A percentile compares a stretch with the other conserved stretches of the same genome.
These are phyloP conservation scores for Cyclotella distinguenda DNA, from an alignment of 108 stramenopile genomes.

Conservation along the genomic window DNA sequence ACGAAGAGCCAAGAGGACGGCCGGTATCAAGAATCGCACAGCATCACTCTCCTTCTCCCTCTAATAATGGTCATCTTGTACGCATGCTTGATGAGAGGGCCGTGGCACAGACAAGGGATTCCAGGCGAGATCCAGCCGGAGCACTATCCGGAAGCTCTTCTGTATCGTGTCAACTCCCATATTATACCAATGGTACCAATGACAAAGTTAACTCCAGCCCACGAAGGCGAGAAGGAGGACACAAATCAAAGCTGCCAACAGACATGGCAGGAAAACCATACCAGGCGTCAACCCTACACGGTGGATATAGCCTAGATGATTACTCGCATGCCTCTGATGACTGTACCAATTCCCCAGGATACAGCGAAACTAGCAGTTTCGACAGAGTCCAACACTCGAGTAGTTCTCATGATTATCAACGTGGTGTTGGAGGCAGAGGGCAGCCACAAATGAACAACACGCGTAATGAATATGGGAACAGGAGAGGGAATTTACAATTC, in stretches of 20 bases:
- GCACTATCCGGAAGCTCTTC: slow-evolving; percentile 17
- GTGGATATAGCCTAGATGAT: slow-evolving; percentile 38
- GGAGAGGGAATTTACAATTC: slow-evolving; percentile 25
- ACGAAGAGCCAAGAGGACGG: slow-evolving; percentile 3
- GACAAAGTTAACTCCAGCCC: slow-evolving; percentile 7
- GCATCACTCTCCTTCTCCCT: slow-evolving; percentile 1
- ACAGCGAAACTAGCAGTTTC: slow-evolving; percentile 30
- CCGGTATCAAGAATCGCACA: slow-evolving; percentile 1
- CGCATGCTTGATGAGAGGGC: slow-evolving; percentile 47
- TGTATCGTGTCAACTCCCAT: slow-evolving; percentile 19
- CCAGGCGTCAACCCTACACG: slow-evolving; percentile 17
- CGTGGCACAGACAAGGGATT: slow-evolving; percentile 20
- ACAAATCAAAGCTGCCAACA: slow-evolving; percentile 3
- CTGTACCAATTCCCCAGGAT: slow-evolving; percentile 13
- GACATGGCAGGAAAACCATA: slow-evolving; percentile 14
- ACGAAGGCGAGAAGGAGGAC: slow-evolving; percentile 8
- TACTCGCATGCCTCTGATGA: slow-evolving; percentile 41
- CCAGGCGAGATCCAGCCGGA: slow-evolving; percentile 12
- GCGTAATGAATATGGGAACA: slow-evolving; percentile 11
- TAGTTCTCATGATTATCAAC: slow-evolving; percentile 13
- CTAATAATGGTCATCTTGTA: slow-evolving; percentile 35
- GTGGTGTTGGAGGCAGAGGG: not conserved
- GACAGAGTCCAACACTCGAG: not conserved
- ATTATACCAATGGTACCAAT: slow-evolving; percentile 5
- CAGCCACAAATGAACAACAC: not conserved